Conservation (phyloP, 2,329 filamentous ascomycete genomes). For the Fusarium papillatum region DNA sequence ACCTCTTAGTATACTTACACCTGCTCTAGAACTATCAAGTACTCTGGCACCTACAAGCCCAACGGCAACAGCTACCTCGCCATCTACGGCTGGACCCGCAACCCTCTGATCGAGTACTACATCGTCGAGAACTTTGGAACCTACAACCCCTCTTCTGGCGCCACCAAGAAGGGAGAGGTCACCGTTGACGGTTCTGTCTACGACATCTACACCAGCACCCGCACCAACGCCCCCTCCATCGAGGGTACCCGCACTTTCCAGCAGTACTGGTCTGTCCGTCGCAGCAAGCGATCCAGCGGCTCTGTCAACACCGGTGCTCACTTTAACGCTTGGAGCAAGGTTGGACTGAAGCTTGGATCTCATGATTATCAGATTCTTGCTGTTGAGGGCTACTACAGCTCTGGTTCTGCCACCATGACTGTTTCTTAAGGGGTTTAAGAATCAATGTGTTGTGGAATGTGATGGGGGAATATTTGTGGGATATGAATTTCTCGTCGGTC, state of each 20-base stretch:
- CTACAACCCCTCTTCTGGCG: constrained; percentile 50
- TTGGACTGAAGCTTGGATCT: constrained; percentile 62
- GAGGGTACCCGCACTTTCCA: constrained; percentile 63
- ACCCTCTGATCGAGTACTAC: constrained; percentile 55
- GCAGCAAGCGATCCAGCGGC: constrained; percentile 62
- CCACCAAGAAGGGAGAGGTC: constrained; percentile 49
- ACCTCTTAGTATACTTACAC: constrained; percentile 10
- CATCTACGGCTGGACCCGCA: constrained; percentile 55
- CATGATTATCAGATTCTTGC: constrained; percentile 69
- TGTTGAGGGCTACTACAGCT: constrained; percentile 66
- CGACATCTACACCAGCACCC: constrained; percentile 52
- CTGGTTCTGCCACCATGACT: constrained; percentile 61
- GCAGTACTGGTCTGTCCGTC: constrained; percentile 67
- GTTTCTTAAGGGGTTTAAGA: constrained; percentile 50
- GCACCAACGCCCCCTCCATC: constrained; percentile 61
- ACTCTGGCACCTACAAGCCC: constrained; percentile 48
- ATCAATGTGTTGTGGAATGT: background rate
- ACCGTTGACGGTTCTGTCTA: constrained; percentile 53
- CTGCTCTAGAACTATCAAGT: constrained; percentile 37
- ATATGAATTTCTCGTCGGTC: background rate
- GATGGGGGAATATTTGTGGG: background rate
- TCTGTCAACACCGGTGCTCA: constrained; percentile 64
- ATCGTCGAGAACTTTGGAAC: constrained; percentile 53
- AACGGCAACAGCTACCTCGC: constrained; percentile 54
- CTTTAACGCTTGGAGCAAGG: constrained; percentile 65